phyloP scores from a whole-genome alignment of 306 rosid genomes.

The Morella rubra region DNA sequence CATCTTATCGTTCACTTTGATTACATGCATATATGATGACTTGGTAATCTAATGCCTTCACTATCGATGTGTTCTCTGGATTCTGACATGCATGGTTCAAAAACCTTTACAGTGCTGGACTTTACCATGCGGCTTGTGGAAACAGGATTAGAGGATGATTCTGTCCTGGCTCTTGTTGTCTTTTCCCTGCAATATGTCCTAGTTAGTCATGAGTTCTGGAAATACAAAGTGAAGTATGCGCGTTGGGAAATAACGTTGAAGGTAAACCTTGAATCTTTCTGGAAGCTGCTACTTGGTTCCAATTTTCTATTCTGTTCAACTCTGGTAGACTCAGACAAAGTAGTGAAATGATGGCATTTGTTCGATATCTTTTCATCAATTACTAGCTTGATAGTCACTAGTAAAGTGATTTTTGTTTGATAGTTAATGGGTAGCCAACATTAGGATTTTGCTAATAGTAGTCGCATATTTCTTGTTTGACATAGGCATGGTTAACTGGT shows the following conservation, averaged over 20 bases:
- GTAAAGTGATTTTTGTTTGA: neutral
- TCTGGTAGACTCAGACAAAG: neutral
- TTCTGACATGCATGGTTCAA: slow-evolving; percentile 36
- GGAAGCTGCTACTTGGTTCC: slow-evolving; percentile 12
- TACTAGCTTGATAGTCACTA: slow-evolving; percentile 7
- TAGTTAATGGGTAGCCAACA: no score
- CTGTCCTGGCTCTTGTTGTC: slow-evolving; percentile 63
- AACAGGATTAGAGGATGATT: slow-evolving; percentile 81
- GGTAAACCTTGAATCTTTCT: slow-evolving; percentile 47
- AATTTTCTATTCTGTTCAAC: neutral
- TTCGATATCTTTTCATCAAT: neutral
- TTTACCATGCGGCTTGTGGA: slow-evolving; percentile 81
- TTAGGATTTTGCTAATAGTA: no score
- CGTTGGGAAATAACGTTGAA: slow-evolving; percentile 84
- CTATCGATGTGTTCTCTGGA: neutral
- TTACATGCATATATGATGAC: no score
- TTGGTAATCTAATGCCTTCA: neutral
- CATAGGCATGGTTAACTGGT: neutral
- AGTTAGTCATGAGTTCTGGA: slow-evolving; percentile 86
- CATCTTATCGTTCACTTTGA: no score
- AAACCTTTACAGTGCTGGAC: slow-evolving; percentile 76
- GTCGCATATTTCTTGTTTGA: neutral
- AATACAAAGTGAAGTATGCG: slow-evolving; percentile 71
- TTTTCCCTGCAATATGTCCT: slow-evolving; percentile 84
- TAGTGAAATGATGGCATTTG: neutral